These are phyloP conservation scores for Trebouxia gelatinosa DNA, from an alignment of 163 green algal species.

Conservation along the genomic window DNA sequence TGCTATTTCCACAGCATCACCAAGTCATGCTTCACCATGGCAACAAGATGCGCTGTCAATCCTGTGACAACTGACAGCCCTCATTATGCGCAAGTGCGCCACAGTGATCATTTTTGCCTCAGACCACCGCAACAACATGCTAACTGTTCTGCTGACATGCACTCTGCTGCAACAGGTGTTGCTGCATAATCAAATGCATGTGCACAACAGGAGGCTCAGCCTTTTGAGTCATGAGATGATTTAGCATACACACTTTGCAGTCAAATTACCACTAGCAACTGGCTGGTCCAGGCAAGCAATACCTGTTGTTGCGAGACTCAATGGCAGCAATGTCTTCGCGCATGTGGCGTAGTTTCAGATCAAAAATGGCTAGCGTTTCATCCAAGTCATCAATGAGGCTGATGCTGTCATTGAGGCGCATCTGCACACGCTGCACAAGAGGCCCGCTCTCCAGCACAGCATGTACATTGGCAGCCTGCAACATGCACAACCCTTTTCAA, in stretches of 20 bases:
- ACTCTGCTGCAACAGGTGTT: background rate
- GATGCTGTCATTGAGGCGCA: conserved; percentile 53
- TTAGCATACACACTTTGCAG: no score
- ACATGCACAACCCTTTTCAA: no score
- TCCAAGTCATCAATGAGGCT: conserved; percentile 78
- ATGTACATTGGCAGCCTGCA: conserved; percentile 79
- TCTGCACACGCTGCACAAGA: conserved; percentile 60
- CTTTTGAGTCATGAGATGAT: background rate
- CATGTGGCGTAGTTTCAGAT: conserved; percentile 91
- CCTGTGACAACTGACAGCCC: no score
- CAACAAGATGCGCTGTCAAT: no score
- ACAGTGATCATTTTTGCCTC: no score
- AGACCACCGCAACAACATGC: background rate
- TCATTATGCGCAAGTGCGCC: no score
- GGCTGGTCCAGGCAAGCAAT: background rate
- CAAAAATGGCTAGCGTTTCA: conserved; percentile 75
- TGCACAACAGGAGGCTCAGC: background rate
- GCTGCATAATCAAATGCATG: background rate
- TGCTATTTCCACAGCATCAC: no score
- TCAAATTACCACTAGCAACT: no score
- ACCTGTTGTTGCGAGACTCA: conserved; percentile 82
- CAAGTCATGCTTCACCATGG: no score
- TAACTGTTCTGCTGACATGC: background rate
- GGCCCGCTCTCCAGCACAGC: conserved; percentile 70
- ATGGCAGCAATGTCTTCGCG: conserved; percentile 71